These are phyloP conservation scores for Somion occarium DNA, from an alignment of 1,284 basidiomycete genomes.

Conservation along the genomic window DNA sequence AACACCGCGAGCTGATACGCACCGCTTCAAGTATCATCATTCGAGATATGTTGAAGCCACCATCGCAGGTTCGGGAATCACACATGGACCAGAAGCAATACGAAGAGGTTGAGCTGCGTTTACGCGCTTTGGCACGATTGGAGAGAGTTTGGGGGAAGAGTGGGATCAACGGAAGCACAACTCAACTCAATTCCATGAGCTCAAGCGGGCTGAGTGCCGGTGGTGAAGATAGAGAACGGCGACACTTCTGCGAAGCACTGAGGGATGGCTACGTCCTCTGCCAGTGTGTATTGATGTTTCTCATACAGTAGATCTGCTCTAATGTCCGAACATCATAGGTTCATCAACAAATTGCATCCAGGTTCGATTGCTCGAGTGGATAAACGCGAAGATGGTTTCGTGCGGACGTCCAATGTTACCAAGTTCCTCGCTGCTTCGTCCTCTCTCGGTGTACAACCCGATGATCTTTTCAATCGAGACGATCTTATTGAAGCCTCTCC, in stretches of 20 bases:
- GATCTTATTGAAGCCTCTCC: conserved; percentile 59
- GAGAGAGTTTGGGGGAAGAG: conserved; percentile 71
- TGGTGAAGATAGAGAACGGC: conserved; percentile 71
- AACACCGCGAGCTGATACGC: conserved; percentile 61
- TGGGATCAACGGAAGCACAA: conserved; percentile 36
- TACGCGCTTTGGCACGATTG: conserved; percentile 54
- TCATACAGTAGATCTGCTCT: conserved; percentile 11
- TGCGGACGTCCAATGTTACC: conserved; percentile 62
- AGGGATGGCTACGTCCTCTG: conserved; percentile 83
- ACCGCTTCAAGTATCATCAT: conserved; percentile 57
- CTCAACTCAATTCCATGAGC: conserved; percentile 34
- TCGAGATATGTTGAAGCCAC: conserved; percentile 57
- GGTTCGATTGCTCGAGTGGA: conserved; percentile 60
- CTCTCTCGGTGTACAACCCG: conserved; percentile 53
- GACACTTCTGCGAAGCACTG: conserved; percentile 67
- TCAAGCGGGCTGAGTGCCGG: conserved; percentile 39
- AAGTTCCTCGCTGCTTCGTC: conserved; percentile 71
- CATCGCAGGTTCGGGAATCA: conserved; percentile 43
- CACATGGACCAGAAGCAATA: conserved; percentile 49
- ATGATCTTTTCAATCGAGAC: conserved; percentile 64
- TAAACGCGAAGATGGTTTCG: conserved; percentile 60
- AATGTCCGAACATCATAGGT: conserved; percentile 34
- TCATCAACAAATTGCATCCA: conserved; percentile 69
- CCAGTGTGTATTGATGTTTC: conserved; percentile 55
- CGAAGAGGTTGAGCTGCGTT: conserved; percentile 69